A percentile compares a stretch with the other conserved stretches of the same genome.
These are phyloP conservation scores for Talaromyces sp. DNA, from an alignment of 2,329 filamentous ascomycete species.

Conservation along the genomic window DNA sequence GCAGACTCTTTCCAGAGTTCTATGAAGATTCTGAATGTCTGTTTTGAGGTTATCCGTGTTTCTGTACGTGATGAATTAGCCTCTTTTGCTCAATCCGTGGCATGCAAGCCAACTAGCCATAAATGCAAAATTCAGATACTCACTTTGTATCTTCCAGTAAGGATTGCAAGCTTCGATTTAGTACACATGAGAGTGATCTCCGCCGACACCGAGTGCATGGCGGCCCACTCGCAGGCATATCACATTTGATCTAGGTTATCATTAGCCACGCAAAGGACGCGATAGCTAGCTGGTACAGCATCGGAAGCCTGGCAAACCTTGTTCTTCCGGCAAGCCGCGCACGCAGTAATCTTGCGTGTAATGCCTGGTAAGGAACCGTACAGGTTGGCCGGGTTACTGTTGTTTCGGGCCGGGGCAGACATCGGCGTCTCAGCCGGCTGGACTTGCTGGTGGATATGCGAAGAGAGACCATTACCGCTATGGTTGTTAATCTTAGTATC, in stretches of 20 bases:
- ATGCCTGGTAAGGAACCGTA: conserved; percentile 31
- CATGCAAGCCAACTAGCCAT: not conserved
- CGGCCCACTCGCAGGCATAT: conserved; percentile 47
- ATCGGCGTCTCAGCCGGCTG: conserved; percentile 19
- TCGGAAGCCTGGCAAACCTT: conserved; percentile 37
- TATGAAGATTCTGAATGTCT: conserved; percentile 33
- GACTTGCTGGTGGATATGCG: not conserved
- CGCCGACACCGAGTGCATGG: conserved; percentile 50
- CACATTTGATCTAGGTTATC: conserved; percentile 43
- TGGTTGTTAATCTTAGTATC: not conserved
- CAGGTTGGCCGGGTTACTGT: conserved; percentile 11
- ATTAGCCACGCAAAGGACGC: not conserved
- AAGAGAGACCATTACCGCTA: not conserved
- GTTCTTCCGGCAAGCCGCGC: conserved; percentile 51
- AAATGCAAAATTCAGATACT: not conserved
- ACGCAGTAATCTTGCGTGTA: conserved; percentile 47
- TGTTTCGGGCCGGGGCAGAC: conserved; percentile 19
- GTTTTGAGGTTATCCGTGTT: conserved; percentile 35
- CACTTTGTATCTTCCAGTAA: conserved; percentile 46
- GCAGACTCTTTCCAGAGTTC: conserved; percentile 32
- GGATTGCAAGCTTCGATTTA: conserved; percentile 49
- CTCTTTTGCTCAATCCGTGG: not conserved
- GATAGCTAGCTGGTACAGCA: not conserved
- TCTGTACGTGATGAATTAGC: conserved; percentile 19
- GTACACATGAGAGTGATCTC: conserved; percentile 46